Evolutionary conservation across 2,329 filamentous ascomycete genomes (phyloP).

Genomic region (Penicillium paneum): DNA sequence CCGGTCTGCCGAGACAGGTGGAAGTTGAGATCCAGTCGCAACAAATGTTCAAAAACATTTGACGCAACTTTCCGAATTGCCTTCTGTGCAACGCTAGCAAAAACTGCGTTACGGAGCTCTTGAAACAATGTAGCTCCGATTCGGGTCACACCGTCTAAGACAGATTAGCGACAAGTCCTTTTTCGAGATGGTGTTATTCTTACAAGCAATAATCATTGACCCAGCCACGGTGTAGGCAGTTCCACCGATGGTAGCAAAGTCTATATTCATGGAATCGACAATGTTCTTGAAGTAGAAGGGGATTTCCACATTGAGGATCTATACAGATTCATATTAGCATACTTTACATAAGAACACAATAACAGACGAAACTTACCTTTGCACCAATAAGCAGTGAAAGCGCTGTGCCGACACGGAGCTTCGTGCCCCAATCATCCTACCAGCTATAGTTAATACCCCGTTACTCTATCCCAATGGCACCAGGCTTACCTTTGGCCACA

Average conservation of each 20-base stretch:
- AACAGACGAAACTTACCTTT: constrained; percentile 57
- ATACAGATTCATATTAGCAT: constrained; percentile 20
- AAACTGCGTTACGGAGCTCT: constrained; percentile 91
- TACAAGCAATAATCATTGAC: constrained; percentile 84
- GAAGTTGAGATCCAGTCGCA: constrained; percentile 87
- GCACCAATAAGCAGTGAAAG: constrained; percentile 79
- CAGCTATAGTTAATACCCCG: constrained; percentile 2
- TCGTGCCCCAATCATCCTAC: constrained; percentile 71
- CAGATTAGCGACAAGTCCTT: neutral
- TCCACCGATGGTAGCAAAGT: constrained; percentile 80
- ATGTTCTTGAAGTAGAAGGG: constrained; percentile 99
- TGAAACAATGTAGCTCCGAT: constrained; percentile 88
- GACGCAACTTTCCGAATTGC: constrained; percentile 87
- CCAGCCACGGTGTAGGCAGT: constrained; percentile 86
- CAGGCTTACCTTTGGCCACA: constrained; percentile 75
- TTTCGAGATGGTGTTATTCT: constrained; percentile 23
- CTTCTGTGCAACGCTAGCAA: constrained; percentile 94
- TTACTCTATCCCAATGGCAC: constrained; percentile 18
- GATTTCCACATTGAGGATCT: constrained; percentile 88
- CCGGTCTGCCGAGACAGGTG: constrained; percentile 93
- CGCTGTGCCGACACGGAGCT: constrained; percentile 80
- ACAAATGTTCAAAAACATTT: constrained; percentile 87
- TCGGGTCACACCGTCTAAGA: constrained; percentile 71
- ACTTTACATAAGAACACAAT: neutral
- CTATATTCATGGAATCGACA: constrained; percentile 96